Base-by-base conservation (phyloP, 2,329 filamentous ascomycete genomes). In the Colletotrichum nymphaeae region DNA sequence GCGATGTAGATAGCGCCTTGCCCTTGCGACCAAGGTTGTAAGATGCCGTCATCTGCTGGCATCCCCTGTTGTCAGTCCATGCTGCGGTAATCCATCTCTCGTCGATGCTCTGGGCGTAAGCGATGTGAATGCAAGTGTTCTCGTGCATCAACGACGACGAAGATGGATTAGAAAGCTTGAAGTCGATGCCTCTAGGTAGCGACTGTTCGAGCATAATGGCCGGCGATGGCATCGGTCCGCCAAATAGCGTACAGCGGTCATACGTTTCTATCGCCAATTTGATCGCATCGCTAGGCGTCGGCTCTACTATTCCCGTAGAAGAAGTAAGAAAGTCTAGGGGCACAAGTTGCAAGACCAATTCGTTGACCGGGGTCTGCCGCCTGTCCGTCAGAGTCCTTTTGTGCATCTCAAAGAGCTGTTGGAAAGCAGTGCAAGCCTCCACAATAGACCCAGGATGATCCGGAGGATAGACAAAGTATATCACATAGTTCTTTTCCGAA, bases 61-160 rank as follows among this genome's bases (percentile, higher is more conserved):
- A 90, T 2, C 94, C 94, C 30, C 89, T 89, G 76, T 91, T 94
- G 79, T 97, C 94, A 1, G 92, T 94, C 94, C 94, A 97, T 0
- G 93, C 93, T 6, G 91, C 93, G 14, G 92, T 93, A 49, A 97
- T 84, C 95, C 95, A 97, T 9, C 92, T 86, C 24, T 93, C 90
- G 79, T 96, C 93, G 12, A 92, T 86, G 78, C 93, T 95, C 68
- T 92, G 88, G 2, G 93, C 90, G 78, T 97, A 97, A 1, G 93
- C 93, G 57, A 97, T 85, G 80, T 97, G 94, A 35, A 97, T 90
- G 78, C 93, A 93, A 0, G 91, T 93, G 76, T 95, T 94, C 79
- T 97, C 94, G 68, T 93, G 90, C 66, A 97, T 85, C 6, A 96
- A 84, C 22, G 94, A 93, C 22, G 91, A 89, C 0, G 93, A 94